A percentile compares a stretch with the other conserved stretches of the same genome.
phyloP scores from a whole-genome alignment of 2,329 filamentous ascomycete species.

The Calonectria ilicicola region DNA sequence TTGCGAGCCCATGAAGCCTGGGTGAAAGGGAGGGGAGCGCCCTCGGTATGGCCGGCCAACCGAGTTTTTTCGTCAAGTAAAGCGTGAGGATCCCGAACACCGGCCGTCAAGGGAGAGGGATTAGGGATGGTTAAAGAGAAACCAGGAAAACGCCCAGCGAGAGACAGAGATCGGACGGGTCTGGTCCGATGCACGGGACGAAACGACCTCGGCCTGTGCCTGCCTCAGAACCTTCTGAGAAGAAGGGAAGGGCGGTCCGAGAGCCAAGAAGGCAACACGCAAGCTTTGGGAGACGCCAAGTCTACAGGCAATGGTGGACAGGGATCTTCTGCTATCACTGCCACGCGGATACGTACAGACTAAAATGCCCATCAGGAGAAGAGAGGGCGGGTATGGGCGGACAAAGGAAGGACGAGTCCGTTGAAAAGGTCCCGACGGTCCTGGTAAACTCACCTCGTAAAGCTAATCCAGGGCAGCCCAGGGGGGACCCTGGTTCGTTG shows the following conservation, averaged over 20 bases:
- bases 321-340: neutral
- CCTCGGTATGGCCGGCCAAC: conserved; percentile 18
- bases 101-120: neutral
- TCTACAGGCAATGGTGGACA: neutral
- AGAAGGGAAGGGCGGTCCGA: neutral
- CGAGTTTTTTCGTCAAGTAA: conserved; percentile 8
- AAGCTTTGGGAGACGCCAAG: neutral
- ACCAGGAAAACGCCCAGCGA: neutral
- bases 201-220: conserved; percentile 3
- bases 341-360: neutral
- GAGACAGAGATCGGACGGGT: neutral
- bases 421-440: neutral
- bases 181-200: neutral
- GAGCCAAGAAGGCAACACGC: neutral
- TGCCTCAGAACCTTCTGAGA: neutral
- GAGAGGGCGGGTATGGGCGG: neutral
- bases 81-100: neutral
- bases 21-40: conserved; percentile 16
- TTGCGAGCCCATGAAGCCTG: conserved; percentile 23
- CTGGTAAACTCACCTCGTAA: neutral
- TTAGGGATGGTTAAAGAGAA: neutral
- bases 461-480: conserved; percentile 1
- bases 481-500: neutral
- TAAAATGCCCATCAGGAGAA: neutral
- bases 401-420: neutral